These are phyloP conservation scores for Fusarium sp. DNA, from an alignment of 2,329 filamentous ascomycete genomes.

Conservation along the genomic window DNA sequence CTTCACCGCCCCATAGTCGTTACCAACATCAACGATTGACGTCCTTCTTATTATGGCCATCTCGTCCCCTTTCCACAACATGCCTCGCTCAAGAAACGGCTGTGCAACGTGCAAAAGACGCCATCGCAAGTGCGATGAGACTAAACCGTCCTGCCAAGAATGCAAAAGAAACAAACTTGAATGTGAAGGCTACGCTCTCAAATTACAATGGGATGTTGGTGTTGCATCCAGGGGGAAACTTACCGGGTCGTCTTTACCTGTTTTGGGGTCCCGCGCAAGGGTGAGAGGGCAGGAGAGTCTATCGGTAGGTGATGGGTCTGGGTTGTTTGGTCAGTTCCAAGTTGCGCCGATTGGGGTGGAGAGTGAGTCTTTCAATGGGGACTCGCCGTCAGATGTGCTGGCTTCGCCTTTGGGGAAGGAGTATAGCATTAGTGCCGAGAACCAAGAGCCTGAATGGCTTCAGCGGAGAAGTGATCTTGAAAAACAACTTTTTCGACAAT, in stretches of 20 bases:
- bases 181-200: slow-evolving; percentile 33
- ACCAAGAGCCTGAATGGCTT: slow-evolving; percentile 1
- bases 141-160: slow-evolving; percentile 25
- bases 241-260: slow-evolving; percentile 22
- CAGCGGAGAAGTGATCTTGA: neutral
- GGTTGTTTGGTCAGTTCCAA: slow-evolving; percentile 1
- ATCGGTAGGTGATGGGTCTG: neutral
- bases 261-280: neutral
- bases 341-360: neutral
- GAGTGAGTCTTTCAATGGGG: neutral
- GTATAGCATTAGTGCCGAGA: neutral
- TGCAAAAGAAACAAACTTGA: slow-evolving; percentile 22
- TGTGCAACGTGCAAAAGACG: slow-evolving; percentile 39
- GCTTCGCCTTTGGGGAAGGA: neutral
- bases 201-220: slow-evolving; percentile 33
- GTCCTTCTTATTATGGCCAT: too few species aligned
- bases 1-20: neutral
- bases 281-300: too few species aligned
- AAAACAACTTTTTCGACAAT: slow-evolving; percentile 15
- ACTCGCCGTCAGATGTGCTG: neutral
- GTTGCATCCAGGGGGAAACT: slow-evolving; percentile 31
- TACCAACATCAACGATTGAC: neutral
- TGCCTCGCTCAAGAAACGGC: slow-evolving; percentile 37
- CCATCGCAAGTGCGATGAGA: slow-evolving; percentile 42
- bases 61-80: neutral